Evolutionary conservation across 2,329 filamentous ascomycete genomes (phyloP), one percentile per base, ranked within the genome.

Genomic region (Botryosphaeria dothidea): DNA sequence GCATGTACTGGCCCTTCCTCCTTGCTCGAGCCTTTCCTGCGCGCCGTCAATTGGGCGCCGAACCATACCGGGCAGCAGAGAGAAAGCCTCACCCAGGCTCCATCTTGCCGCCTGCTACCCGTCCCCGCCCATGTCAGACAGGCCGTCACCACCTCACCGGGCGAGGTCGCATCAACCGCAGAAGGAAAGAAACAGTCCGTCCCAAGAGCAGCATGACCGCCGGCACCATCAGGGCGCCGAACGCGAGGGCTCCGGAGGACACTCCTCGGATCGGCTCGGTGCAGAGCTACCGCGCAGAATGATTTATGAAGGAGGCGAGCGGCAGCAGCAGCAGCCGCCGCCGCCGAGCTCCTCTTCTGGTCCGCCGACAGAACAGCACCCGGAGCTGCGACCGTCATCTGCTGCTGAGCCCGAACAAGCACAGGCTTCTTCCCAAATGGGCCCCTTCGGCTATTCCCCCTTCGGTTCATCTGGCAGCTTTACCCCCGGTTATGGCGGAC

Each of bases 81-180:
- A 46, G 38, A 56, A 64, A 64, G 36, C 62, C 49, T 57, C 62
- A 49, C 51, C 51, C 51, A 41, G 62, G 51, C 51, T 46, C 49
- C 29, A 23, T 57, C 46, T 19, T 48, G 74, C 74, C 66, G 69
- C 63, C 68, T 71, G 72, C 69, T 83, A 82, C 73, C 81, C 80
- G 66, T 83, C 80, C 70, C 81, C 81, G 74, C 81, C 81, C 74
- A 83, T 83, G 81, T 83, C 81, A 76, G 80, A 79, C 75, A 77
- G 80, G 70, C 79, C 79, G 65, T 82, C 81, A 67, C 79, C 81
- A 68, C 69, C 72, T 66, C 73, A 73, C 68, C 75, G 74, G 43
- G 45, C 63, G 52, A 58, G 54, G 46, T 41, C 63, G 62, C 62
- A 49, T 64, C 52, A 25, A 60, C 56, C 56, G 31, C 62, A 64